Percentiles rank a stretch among this genome's conserved stretches.
Evolutionary conservation across 192 early-diverging fungal species (phyloP).

Genomic region (Obelidium mucronatum): DNA sequence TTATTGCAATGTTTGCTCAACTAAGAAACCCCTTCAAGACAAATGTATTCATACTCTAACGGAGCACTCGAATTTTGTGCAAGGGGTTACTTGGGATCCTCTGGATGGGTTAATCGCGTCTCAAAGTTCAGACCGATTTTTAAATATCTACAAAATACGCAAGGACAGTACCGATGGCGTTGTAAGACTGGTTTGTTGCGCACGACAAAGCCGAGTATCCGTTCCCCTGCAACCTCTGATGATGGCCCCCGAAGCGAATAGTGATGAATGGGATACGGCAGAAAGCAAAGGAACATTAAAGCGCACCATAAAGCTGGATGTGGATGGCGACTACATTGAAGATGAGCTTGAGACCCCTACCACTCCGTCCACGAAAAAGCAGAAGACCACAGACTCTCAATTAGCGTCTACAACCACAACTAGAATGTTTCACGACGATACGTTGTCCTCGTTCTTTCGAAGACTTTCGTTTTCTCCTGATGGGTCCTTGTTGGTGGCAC

Average conservation of each 20-base stretch:
- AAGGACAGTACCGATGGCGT: neutral
- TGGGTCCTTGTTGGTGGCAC: slow-evolving; percentile 80
- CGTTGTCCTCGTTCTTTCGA: slow-evolving; percentile 88
- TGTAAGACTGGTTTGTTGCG: neutral
- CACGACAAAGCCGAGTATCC: neutral
- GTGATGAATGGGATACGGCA: no score
- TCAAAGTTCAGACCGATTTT: slow-evolving; percentile 90
- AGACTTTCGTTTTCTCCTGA: slow-evolving; percentile 88
- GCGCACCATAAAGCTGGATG: no score
- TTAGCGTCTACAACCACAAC: slow-evolving; percentile 21
- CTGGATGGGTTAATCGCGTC: slow-evolving; percentile 84
- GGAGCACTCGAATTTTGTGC: slow-evolving; percentile 92
- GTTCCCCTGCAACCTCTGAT: neutral
- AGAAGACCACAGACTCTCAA: neutral
- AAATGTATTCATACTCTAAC: slow-evolving; percentile 73
- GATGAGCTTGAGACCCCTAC: neutral
- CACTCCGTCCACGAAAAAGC: neutral
- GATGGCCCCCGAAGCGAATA: no score
- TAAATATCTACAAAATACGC: slow-evolving; percentile 5
- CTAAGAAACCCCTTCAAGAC: slow-evolving; percentile 46
- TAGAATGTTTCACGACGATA: slow-evolving; percentile 72
- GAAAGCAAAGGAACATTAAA: no score
- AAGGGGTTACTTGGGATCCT: slow-evolving; percentile 97
- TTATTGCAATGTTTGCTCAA: neutral
- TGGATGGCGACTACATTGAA: neutral